These are phyloP conservation scores for Aspergillus bombycis DNA, from an alignment of 2,329 filamentous ascomycete species.

Conservation along the genomic window DNA sequence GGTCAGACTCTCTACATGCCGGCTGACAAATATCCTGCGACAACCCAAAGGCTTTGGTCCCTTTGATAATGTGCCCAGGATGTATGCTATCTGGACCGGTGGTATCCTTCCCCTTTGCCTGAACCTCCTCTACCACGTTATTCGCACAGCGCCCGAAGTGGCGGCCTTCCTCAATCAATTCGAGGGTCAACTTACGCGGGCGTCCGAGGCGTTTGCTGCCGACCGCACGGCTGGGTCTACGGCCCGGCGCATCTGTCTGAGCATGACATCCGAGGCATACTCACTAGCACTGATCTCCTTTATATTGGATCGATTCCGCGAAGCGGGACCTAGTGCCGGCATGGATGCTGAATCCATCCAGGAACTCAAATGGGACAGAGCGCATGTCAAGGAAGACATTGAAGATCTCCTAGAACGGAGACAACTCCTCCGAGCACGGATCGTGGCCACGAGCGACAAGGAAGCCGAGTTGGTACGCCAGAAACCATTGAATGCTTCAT, in stretches of 20 bases:
- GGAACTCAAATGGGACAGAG: slow-evolving; percentile 73
- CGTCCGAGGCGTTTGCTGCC: slow-evolving; percentile 69
- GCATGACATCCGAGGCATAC: slow-evolving; percentile 76
- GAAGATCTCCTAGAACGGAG: slow-evolving; percentile 77
- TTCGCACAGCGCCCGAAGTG: slow-evolving; percentile 79
- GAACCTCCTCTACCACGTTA: slow-evolving; percentile 82
- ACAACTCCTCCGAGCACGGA: slow-evolving; percentile 69
- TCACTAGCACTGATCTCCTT: slow-evolving; percentile 74
- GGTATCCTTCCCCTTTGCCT: slow-evolving; percentile 86
- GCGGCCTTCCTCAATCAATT: slow-evolving; percentile 89
- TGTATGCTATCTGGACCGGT: slow-evolving; percentile 88
- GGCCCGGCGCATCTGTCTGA: slow-evolving; percentile 69
- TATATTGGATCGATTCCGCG: slow-evolving; percentile 68
- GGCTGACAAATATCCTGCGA: slow-evolving; percentile 76
- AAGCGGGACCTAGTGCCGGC: slow-evolving; percentile 65
- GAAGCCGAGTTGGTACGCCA: slow-evolving; percentile 66
- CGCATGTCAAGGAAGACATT: slow-evolving; percentile 75
- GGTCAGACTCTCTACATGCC: slow-evolving; percentile 76
- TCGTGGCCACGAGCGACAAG: slow-evolving; percentile 72
- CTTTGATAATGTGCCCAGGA: slow-evolving; percentile 73
- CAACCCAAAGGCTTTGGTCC: slow-evolving; percentile 70
- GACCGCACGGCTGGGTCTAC: slow-evolving; percentile 48
- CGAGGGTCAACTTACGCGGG: slow-evolving; percentile 73
- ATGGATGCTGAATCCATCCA: slow-evolving; percentile 66
- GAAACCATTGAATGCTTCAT: slow-evolving; percentile 44